Conservation (phyloP, 345 rosid species). For the Aegle marmelos region DNA sequence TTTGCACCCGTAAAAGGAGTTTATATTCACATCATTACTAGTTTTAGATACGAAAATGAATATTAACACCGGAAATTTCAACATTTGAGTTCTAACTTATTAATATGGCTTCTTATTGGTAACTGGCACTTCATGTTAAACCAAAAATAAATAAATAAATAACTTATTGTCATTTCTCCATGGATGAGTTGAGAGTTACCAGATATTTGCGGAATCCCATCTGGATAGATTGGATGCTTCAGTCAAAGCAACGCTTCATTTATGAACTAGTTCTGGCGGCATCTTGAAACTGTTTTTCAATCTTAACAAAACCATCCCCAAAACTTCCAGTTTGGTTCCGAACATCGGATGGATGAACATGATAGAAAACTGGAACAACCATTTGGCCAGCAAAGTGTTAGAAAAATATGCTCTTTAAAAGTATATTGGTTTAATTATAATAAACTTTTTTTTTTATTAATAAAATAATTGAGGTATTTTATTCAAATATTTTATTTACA, state of each 20-base stretch:
- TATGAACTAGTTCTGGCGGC: neutral
- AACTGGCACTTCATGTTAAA: no score
- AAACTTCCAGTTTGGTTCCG: neutral
- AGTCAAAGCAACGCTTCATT: neutral
- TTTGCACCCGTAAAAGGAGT: no score
- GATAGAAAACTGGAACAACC: neutral
- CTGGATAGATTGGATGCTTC: neutral
- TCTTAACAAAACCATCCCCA: neutral
- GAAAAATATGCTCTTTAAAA: no score
- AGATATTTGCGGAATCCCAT: neutral
- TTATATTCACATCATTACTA: no score
- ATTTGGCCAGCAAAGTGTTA: neutral
- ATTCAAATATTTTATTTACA: no score
- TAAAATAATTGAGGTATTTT: no score
- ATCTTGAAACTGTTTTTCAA: neutral
- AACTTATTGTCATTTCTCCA: neutral
- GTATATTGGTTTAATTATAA: no score
- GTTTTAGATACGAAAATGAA: no score
- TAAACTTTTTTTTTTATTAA: no score
- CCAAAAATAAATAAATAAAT: fast-evolving
- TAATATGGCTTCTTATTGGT: no score
- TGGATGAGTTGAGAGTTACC: neutral
- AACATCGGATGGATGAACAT: neutral
- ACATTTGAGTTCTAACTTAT: no score
- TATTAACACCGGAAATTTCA: no score